Evolutionary conservation across 306 rosid species (phyloP).

Genomic region (Quercus bicolor): DNA sequence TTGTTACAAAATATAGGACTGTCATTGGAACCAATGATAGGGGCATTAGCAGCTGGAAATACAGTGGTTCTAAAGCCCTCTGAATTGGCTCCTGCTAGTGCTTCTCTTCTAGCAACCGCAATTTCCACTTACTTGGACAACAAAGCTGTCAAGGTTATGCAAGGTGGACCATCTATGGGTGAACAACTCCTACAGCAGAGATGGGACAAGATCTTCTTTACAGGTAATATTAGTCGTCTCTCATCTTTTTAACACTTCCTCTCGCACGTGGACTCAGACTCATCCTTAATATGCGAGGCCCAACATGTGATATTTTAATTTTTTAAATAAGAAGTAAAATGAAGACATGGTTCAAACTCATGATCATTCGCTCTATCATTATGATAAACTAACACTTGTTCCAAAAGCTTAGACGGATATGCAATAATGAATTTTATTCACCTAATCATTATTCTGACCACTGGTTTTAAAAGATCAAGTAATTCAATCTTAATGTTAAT

Average conservation of each 20-base stretch:
- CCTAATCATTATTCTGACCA: too few relatives aligned
- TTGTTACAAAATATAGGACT: conserved; percentile 36
- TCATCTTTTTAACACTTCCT: background rate
- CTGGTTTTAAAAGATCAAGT: background rate
- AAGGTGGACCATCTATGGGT: conserved; percentile 55
- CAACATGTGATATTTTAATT: too few relatives aligned
- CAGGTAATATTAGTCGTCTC: conserved; percentile 30
- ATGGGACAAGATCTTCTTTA: conserved; percentile 81
- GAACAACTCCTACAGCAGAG: conserved; percentile 42
- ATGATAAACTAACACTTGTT: too few relatives aligned
- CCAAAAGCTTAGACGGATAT: too few relatives aligned
- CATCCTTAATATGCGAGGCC: too few relatives aligned
- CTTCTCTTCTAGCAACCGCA: conserved; percentile 44
- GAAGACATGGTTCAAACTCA: too few relatives aligned
- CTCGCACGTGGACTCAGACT: too few relatives aligned
- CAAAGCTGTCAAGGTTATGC: conserved; percentile 45
- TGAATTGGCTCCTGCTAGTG: conserved; percentile 53
- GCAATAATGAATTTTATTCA: too few relatives aligned
- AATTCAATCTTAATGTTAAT: background rate
- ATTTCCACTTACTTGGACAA: conserved; percentile 49
- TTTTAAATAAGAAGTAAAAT: too few relatives aligned
- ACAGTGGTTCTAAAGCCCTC: conserved; percentile 59
- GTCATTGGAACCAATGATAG: conserved; percentile 73
- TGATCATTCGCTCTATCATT: too few relatives aligned
- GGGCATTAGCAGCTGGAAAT: conserved; percentile 88